Conservation (phyloP, 257 asterid species). For the Cordia subcordata region DNA sequence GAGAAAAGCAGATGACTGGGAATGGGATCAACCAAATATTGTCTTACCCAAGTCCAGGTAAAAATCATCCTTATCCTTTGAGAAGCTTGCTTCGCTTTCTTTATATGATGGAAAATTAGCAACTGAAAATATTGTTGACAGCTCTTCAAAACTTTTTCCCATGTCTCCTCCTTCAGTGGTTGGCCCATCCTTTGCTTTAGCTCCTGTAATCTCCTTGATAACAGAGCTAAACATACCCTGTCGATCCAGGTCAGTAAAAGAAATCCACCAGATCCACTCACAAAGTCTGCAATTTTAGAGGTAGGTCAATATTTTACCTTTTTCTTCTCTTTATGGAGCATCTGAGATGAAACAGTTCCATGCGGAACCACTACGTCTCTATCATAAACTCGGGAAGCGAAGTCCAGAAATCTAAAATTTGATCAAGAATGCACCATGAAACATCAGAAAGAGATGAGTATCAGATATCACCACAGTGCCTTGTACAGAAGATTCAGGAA, state of each 20-base stretch:
- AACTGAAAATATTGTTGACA: constrained; percentile 49
- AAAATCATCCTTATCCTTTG: constrained; percentile 33
- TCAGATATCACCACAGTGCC: no score
- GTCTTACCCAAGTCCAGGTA: constrained; percentile 35
- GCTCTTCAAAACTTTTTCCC: constrained; percentile 47
- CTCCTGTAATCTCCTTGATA: constrained; percentile 58
- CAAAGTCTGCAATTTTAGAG: not conserved
- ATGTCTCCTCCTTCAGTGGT: constrained; percentile 47
- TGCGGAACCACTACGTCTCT: constrained; percentile 41
- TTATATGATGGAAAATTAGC: constrained; percentile 47
- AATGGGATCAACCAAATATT: no score
- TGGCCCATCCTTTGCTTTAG: constrained; percentile 41
- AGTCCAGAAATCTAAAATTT: constrained; percentile 54
- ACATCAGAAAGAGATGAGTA: no score
- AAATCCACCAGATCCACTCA: not conserved
- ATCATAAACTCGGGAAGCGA: constrained; percentile 46
- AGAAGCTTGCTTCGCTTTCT: constrained; percentile 28
- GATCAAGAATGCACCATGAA: not conserved
- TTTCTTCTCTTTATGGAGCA: constrained; percentile 68
- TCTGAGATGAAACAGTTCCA: constrained; percentile 33
- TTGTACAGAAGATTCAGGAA: no score
- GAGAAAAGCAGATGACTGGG: no score
- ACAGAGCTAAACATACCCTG: constrained; percentile 76
- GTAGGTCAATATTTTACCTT: constrained; percentile 37
- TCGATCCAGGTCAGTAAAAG: constrained; percentile 10